A percentile compares a stretch with the other conserved stretches of the same genome.
Conservation (phyloP, 768 basidiomycete species). For the Clavulina sp. region DNA sequence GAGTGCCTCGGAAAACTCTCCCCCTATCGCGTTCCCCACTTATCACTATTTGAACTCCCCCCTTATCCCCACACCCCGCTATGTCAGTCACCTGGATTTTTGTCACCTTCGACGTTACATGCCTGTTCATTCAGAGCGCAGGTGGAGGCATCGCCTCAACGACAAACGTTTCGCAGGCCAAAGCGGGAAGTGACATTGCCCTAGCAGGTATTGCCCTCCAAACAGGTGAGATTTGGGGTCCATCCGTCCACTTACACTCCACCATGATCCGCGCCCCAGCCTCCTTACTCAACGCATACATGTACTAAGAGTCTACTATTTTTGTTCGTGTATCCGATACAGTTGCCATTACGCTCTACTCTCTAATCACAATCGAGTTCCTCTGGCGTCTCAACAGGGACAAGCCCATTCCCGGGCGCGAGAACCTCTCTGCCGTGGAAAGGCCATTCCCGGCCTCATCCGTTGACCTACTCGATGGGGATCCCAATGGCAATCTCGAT, state of each 20-base stretch:
- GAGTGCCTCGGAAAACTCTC: neutral
- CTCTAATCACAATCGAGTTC: conserved; percentile 4
- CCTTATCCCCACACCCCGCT: no score
- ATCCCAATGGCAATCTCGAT: no score
- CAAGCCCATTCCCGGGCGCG: no score
- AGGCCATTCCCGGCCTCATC: no score
- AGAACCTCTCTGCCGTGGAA: no score
- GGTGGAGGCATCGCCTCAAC: conserved; percentile 5
- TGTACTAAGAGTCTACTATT: neutral
- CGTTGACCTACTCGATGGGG: no score
- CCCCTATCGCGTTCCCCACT: neutral
- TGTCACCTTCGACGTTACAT: neutral
- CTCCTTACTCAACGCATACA: neutral
- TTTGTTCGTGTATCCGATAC: neutral
- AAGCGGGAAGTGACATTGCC: conserved; percentile 4
- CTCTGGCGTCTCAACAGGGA: conserved; percentile 3
- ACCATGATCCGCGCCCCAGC: no score
- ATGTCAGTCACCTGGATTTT: conserved; percentile 7
- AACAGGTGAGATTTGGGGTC: conserved; percentile 11
- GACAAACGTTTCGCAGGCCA: conserved; percentile 1
- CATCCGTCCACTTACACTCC: no score
- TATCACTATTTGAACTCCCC: neutral
- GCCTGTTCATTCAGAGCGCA: conserved; percentile 3
- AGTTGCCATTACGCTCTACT: conserved; percentile 9
- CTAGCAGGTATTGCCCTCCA: conserved; percentile 8